A percentile compares a stretch with the other conserved stretches of the same genome.
These are phyloP conservation scores for Phaffia australis DNA, from an alignment of 768 basidiomycete genomes.

Conservation along the genomic window DNA sequence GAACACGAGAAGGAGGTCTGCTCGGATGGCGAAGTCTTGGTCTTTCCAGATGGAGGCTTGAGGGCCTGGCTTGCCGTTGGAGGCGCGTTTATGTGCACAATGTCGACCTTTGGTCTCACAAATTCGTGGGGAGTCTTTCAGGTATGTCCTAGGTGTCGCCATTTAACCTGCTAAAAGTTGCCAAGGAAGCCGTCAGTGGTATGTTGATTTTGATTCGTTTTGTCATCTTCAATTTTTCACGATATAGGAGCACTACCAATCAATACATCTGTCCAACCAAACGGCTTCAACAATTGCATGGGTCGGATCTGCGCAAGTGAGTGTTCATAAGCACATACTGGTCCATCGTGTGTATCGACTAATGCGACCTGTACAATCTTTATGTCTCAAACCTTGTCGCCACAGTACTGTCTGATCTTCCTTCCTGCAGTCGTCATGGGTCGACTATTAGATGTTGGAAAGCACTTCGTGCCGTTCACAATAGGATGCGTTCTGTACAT, in stretches of 20 bases:
- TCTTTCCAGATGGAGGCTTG: slow-evolving; percentile 7
- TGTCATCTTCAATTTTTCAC: no score
- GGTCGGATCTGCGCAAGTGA: not conserved
- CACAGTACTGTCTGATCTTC: slow-evolving; percentile 12
- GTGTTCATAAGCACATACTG: no score
- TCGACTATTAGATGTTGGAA: not conserved
- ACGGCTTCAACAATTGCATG: slow-evolving; percentile 2
- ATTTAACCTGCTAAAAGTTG: not conserved
- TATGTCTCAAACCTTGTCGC: not conserved
- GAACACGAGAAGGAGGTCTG: not conserved
- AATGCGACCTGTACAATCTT: not conserved
- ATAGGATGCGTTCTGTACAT: not conserved
- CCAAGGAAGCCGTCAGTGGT: no score
- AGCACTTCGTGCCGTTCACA: not conserved
- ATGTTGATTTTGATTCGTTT: no score
- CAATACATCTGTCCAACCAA: not conserved
- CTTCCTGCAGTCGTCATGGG: slow-evolving; percentile 1
- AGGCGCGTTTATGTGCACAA: not conserved
- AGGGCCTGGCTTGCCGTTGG: slow-evolving; percentile 8
- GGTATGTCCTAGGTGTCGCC: not conserved
- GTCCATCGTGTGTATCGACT: not conserved
- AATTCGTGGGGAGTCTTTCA: slow-evolving; percentile 12
- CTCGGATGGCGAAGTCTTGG: not conserved
- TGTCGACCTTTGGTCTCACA: slow-evolving; percentile 1
- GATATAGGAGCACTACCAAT: not conserved